Evolutionary conservation across 495 filamentous ascomycete genomes (phyloP).

Genomic region (Penicillium antarcticum): DNA sequence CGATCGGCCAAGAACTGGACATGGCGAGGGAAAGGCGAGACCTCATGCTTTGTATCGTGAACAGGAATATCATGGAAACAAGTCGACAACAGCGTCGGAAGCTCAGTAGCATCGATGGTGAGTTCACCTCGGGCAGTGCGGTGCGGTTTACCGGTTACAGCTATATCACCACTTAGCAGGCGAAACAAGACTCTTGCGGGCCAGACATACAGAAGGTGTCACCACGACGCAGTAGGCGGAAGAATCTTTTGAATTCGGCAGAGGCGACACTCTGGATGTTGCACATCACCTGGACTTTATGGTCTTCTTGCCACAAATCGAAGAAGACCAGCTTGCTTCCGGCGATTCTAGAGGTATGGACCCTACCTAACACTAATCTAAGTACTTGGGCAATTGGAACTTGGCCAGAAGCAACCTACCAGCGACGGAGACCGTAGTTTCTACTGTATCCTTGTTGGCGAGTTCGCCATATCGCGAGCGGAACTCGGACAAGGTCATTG

Average conservation of each 20-base stretch:
- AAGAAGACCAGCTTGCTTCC: slow-evolving; percentile 80
- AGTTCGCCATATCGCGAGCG: slow-evolving; percentile 34
- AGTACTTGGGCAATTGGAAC: slow-evolving; percentile 34
- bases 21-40: slow-evolving; percentile 64
- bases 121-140: slow-evolving; percentile 74
- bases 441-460: slow-evolving; percentile 44
- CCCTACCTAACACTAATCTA: slow-evolving; percentile 60
- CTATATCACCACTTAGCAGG: slow-evolving; percentile 29
- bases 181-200: slow-evolving; percentile 9
- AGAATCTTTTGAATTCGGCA: slow-evolving; percentile 56
- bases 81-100: slow-evolving; percentile 72
- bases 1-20: slow-evolving; percentile 77
- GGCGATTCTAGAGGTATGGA: slow-evolving; percentile 54
- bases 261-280: slow-evolving; percentile 51
- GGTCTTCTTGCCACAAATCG: slow-evolving; percentile 68
- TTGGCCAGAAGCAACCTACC: slow-evolving; percentile 39
- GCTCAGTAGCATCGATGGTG: slow-evolving; percentile 61
- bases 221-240: slow-evolving; percentile 60
- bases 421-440: slow-evolving; percentile 40
- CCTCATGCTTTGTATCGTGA: slow-evolving; percentile 61
- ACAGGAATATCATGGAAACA: slow-evolving; percentile 72
- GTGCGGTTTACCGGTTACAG: slow-evolving; percentile 67
- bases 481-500: slow-evolving; percentile 38
- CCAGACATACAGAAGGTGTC: slow-evolving; percentile 70
- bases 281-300: slow-evolving; percentile 69